These are phyloP conservation scores for Ilex aquifolium DNA, from an alignment of 257 asterid genomes.

Conservation along the genomic window DNA sequence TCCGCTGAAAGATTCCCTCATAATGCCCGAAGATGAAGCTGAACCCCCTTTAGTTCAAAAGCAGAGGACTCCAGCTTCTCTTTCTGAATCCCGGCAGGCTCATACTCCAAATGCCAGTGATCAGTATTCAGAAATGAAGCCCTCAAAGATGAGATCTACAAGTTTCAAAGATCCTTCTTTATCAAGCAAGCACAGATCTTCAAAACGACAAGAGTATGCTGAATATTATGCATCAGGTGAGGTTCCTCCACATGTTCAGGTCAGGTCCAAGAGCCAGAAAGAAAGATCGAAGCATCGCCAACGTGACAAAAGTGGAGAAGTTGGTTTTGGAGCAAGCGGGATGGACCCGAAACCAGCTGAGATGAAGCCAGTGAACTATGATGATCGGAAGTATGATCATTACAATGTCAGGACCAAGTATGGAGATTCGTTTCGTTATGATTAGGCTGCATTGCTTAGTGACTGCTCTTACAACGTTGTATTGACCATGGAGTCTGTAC, in stretches of 20 bases:
- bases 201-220: slow-evolving; percentile 75
- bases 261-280: slow-evolving; percentile 72
- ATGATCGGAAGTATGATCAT: slow-evolving; percentile 44
- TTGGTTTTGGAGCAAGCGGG: slow-evolving; percentile 30
- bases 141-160: slow-evolving; percentile 48
- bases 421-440: slow-evolving; percentile 47
- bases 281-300: slow-evolving; percentile 75
- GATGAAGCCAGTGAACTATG: slow-evolving; percentile 45
- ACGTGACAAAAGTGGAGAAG: slow-evolving; percentile 52
- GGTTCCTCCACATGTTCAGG: slow-evolving; percentile 50
- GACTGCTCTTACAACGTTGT: slow-evolving; percentile 3
- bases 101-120: slow-evolving; percentile 34
- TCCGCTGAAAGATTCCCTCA: slow-evolving; percentile 73
- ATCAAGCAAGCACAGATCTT: slow-evolving; percentile 76
- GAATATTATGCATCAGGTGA: slow-evolving; percentile 72
- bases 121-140: slow-evolving; percentile 54
- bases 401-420: slow-evolving; percentile 67
- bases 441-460: slow-evolving; percentile 12
- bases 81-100: slow-evolving; percentile 54
- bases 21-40: slow-evolving; percentile 84
- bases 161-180: slow-evolving; percentile 55
- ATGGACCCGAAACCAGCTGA: slow-evolving; percentile 57
- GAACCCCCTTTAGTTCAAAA: slow-evolving; percentile 43
- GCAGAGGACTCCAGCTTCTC: slow-evolving; percentile 51
- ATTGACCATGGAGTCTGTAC: neutral